Conservation (phyloP, 163 green algal genomes). For the Chlorella variabilis region DNA sequence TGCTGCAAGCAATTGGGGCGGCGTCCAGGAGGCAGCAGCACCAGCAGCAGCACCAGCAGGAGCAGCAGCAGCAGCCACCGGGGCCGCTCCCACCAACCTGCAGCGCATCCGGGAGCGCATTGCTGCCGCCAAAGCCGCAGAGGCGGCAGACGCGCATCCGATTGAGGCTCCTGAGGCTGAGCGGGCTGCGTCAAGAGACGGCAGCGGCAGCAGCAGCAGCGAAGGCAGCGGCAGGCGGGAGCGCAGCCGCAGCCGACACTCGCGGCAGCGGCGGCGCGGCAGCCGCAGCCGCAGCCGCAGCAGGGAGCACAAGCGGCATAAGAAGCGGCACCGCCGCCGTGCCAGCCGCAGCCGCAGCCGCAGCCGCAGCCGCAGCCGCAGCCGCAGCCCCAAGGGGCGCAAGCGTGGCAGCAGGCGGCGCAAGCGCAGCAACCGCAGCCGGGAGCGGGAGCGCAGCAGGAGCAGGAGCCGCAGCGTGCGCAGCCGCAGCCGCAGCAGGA, state of each 20-base stretch:
- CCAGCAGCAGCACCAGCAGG: not conserved
- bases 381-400: not conserved
- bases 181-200: too few relatives aligned
- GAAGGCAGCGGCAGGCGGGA: not conserved
- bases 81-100: not conserved
- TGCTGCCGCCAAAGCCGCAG: slow-evolving; percentile 15
- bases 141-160: not conserved
- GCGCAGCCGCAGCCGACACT: not conserved
- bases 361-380: not conserved
- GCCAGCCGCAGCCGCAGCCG: not conserved
- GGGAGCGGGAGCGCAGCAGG: not conserved
- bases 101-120: slow-evolving; percentile 34
- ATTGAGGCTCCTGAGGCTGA: not conserved
- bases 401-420: not conserved
- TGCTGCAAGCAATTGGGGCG: not conserved
- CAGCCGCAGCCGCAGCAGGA: not conserved
- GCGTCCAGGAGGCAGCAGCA: not conserved
- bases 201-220: slow-evolving; percentile 1
- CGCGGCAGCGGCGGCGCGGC: too few relatives aligned
- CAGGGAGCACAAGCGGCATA: not conserved
- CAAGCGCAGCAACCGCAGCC: not conserved
- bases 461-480: not conserved
- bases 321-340: not conserved
- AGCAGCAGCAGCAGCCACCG: not conserved
- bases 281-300: not conserved